Evolutionary conservation across 805 yeast species (phyloP).

Genomic region (Saccharomycopsis javanensis): DNA sequence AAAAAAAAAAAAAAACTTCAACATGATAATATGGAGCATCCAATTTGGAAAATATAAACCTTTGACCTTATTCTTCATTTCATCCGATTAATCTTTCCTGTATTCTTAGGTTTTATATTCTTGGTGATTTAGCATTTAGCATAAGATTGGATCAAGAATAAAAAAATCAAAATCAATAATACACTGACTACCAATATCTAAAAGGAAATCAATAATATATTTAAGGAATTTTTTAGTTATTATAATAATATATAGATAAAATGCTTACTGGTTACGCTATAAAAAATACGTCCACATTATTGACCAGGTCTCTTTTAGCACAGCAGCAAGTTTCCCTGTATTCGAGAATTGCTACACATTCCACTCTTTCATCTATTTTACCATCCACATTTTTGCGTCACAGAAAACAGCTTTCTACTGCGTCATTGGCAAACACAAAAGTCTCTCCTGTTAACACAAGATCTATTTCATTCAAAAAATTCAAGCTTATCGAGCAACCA

Average conservation of each 20-base stretch:
- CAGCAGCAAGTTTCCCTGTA: background rate
- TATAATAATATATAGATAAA: background rate
- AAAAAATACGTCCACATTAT: background rate
- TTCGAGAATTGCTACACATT: background rate
- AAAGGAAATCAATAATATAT: background rate
- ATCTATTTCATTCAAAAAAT: conserved; percentile 9
- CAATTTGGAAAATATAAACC: too few relatives aligned
- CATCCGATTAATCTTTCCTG: too few relatives aligned
- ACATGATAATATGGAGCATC: too few relatives aligned
- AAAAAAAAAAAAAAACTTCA: background rate
- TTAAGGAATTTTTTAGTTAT: background rate
- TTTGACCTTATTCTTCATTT: too few relatives aligned
- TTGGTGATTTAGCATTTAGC: too few relatives aligned
- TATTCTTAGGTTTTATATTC: too few relatives aligned
- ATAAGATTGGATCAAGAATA: too few relatives aligned
- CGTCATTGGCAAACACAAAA: too few relatives aligned
- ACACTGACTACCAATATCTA: too few relatives aligned
- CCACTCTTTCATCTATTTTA: background rate
- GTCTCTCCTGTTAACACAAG: background rate
- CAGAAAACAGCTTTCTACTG: background rate
- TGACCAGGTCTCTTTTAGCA: background rate
- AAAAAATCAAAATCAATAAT: too few relatives aligned
- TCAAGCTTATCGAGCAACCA: conserved; percentile 52
- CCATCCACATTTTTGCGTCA: background rate
- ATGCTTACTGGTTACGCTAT: background rate